These are phyloP conservation scores for Sinapis alba DNA, from an alignment of 441 rosid genomes.

Conservation along the genomic window DNA sequence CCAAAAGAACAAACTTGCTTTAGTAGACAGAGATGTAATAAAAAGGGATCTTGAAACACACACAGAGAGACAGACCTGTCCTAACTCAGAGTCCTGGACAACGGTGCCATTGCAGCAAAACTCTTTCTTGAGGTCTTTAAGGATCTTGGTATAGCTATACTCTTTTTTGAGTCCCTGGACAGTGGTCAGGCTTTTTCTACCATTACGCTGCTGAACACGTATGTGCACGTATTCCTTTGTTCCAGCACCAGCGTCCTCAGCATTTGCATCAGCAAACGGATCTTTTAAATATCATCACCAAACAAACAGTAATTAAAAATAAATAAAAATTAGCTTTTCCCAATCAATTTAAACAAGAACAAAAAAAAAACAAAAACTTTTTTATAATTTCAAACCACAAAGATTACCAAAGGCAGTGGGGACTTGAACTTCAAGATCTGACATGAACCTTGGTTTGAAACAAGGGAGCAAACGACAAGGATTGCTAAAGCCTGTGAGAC, in stretches of 20 bases:
- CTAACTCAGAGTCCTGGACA: constrained; percentile 46
- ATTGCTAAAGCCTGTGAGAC: constrained; percentile 45
- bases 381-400: background rate
- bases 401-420: constrained; percentile 48
- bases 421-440: constrained; percentile 54
- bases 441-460: constrained; percentile 51
- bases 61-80: constrained; percentile 38
- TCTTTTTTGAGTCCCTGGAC: constrained; percentile 47
- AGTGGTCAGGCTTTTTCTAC: constrained; percentile 50
- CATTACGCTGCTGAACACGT: constrained; percentile 50
- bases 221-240: constrained; percentile 49
- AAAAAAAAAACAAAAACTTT: background rate
- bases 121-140: constrained; percentile 50
- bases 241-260: constrained; percentile 48
- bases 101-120: constrained; percentile 54
- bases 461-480: constrained; percentile 46
- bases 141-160: constrained; percentile 47
- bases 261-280: constrained; percentile 55
- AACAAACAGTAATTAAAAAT: background rate
- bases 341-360: background rate
- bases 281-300: constrained; percentile 24
- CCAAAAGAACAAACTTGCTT: background rate
- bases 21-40: background rate
- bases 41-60: background rate
- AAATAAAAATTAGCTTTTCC: background rate